A percentile compares a stretch with the other conserved stretches of the same genome.
Conservation (phyloP, 768 basidiomycete genomes). For the Mycena chlorophos region DNA sequence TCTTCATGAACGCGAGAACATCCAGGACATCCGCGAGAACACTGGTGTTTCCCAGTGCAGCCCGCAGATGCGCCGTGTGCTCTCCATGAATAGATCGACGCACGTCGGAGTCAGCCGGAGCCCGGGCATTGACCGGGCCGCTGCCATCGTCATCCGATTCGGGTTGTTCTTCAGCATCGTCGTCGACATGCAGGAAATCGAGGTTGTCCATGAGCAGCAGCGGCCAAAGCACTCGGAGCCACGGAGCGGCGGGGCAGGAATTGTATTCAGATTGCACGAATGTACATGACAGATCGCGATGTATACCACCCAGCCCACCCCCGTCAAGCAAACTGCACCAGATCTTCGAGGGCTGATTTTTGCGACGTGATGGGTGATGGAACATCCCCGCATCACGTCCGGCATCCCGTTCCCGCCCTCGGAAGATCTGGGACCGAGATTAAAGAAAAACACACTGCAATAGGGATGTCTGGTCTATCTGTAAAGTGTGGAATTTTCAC, state of each 20-base stretch:
- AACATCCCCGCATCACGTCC: background rate
- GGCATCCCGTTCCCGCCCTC: background rate
- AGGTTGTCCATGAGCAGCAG: background rate
- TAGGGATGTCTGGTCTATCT: too few species aligned
- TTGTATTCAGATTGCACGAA: background rate
- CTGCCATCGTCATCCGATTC: background rate
- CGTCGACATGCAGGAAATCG: background rate
- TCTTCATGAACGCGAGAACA: background rate
- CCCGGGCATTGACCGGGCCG: background rate
- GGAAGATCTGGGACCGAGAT: constrained; percentile 1
- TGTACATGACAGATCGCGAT: background rate
- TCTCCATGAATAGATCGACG: background rate
- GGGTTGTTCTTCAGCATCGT: background rate
- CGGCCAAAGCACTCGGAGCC: background rate
- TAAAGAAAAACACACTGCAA: too few species aligned
- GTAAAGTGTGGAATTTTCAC: too few species aligned
- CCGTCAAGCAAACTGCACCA: background rate
- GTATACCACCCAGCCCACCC: background rate
- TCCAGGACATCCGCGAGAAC: background rate
- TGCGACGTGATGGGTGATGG: background rate
- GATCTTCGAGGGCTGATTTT: background rate
- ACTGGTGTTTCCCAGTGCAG: background rate
- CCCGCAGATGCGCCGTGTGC: background rate
- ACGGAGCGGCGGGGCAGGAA: background rate
- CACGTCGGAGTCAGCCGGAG: background rate